phyloP scores from a whole-genome alignment of 495 filamentous ascomycete genomes.

The Aspergillus panamensis region DNA sequence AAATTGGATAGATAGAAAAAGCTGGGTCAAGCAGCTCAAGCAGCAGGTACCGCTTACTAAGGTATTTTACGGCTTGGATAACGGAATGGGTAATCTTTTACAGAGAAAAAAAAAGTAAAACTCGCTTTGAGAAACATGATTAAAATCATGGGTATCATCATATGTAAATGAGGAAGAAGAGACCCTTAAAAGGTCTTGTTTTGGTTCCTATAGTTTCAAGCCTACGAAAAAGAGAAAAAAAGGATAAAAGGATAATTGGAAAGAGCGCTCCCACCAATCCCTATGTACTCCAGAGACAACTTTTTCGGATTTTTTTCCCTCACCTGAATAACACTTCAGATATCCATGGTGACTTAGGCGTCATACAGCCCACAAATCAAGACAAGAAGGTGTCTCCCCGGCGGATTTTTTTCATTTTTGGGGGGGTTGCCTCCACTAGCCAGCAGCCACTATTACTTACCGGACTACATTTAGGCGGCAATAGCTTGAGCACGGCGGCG shows the following conservation, averaged over 20 bases:
- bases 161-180: neutral
- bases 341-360: constrained; percentile 25
- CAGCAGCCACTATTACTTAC: constrained; percentile 29
- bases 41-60: too few species aligned
- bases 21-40: too few species aligned
- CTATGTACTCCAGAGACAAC: constrained; percentile 17
- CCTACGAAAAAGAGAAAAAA: constrained; percentile 26
- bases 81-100: too few species aligned
- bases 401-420: constrained; percentile 30
- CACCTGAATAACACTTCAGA: constrained; percentile 19
- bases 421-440: constrained; percentile 24
- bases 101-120: neutral
- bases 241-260: too few species aligned
- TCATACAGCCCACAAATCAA: constrained; percentile 43
- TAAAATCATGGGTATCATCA: constrained; percentile 13
- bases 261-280: neutral
- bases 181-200: neutral
- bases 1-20: too few species aligned
- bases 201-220: constrained; percentile 29
- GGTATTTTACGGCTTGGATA: too few species aligned
- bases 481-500: constrained; percentile 62
- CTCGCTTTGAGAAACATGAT: neutral
- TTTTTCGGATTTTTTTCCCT: constrained; percentile 21
- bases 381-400: constrained; percentile 41
- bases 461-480: constrained; percentile 53